These are phyloP conservation scores for Aspergillus pseudoterreus DNA, from an alignment of 2,329 filamentous ascomycete species.

Conservation along the genomic window DNA sequence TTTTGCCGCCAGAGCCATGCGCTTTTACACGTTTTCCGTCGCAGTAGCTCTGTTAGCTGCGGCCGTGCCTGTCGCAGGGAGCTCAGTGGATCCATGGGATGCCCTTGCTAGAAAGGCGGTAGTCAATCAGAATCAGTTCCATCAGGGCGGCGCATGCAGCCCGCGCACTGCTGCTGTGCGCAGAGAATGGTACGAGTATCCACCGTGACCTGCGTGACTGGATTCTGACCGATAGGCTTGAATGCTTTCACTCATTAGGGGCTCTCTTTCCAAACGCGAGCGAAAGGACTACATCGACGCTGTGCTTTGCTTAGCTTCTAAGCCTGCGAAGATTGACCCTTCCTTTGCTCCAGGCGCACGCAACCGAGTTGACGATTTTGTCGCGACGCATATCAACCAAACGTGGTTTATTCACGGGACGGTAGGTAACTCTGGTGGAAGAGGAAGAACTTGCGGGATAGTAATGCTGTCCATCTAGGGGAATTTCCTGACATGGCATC, in stretches of 20 bases:
- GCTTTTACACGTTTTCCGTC: background rate
- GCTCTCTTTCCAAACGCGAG: constrained; percentile 3
- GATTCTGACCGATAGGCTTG: background rate
- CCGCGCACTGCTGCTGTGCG: constrained; percentile 12
- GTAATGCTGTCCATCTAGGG: constrained; percentile 6
- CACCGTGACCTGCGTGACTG: background rate
- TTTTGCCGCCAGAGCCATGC: no score
- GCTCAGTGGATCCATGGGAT: background rate
- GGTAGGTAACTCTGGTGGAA: constrained; percentile 28
- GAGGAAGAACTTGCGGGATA: background rate
- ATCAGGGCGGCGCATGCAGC: constrained; percentile 6
- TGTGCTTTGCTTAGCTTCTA: constrained; percentile 39
- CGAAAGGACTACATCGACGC: constrained; percentile 41
- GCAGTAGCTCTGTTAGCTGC: background rate
- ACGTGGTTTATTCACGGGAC: constrained; percentile 43
- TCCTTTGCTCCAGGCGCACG: constrained; percentile 41
- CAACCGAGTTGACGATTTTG: constrained; percentile 51
- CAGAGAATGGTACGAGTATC: constrained; percentile 15
- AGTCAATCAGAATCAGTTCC: background rate
- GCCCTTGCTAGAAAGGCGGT: background rate
- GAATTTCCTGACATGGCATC: constrained; percentile 44
- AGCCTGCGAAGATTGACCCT: constrained; percentile 9
- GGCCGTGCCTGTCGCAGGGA: background rate
- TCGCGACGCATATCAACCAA: constrained; percentile 49
- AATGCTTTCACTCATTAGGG: background rate